Evolutionary conservation across 2,329 filamentous ascomycete species (phyloP).

Genomic region (Clarireedia sp.): DNA sequence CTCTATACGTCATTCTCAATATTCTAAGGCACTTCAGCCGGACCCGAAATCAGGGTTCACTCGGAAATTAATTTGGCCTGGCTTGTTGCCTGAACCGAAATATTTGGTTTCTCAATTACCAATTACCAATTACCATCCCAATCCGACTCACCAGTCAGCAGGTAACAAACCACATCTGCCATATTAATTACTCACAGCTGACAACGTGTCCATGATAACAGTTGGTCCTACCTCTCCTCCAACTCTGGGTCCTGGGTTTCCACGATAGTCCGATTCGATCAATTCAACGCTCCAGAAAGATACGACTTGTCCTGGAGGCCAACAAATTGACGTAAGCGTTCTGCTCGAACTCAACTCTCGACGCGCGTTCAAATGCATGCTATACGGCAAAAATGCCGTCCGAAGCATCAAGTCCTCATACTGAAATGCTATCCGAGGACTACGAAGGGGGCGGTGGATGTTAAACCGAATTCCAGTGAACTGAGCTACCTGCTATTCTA

Average conservation of each 20-base stretch:
- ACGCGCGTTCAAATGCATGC: conserved; percentile 45
- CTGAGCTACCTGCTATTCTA: conserved; percentile 96
- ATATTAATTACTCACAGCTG: neutral
- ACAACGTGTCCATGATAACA: conserved; percentile 8
- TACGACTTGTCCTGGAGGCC: neutral
- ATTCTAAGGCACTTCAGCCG: neutral
- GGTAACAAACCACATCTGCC: neutral
- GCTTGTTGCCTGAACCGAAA: conserved; percentile 3
- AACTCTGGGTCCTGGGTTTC: neutral
- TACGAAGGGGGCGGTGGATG: conserved; percentile 83
- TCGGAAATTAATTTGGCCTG: neutral
- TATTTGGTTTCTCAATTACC: neutral
- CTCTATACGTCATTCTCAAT: neutral
- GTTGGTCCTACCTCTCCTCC: neutral
- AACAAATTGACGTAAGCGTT: neutral
- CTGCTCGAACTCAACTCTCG: neutral
- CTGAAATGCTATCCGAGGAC: conserved; percentile 94
- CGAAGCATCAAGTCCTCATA: conserved; percentile 93
- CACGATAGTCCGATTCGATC: neutral
- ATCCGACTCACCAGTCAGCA: neutral
- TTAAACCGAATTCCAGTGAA: conserved; percentile 94
- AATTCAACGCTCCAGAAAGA: neutral
- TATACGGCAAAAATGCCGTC: conserved; percentile 63
- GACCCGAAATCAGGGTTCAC: neutral
- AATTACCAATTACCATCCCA: neutral